Evolutionary conservation across 2,329 filamentous ascomycete species (phyloP).

Genomic region (Fusarium domesticum): DNA sequence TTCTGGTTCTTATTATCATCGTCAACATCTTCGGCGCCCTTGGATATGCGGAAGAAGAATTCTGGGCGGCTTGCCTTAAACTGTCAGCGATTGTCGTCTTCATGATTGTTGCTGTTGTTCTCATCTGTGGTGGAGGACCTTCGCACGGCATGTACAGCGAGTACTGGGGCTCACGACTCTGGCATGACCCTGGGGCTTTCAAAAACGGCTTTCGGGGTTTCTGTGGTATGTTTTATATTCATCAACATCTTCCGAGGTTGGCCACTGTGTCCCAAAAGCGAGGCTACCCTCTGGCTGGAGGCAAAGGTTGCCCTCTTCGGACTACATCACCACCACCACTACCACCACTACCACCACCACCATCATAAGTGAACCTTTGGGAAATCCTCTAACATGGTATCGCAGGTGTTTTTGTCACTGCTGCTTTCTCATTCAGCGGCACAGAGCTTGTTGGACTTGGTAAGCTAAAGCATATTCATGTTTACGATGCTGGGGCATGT

Average conservation of each 20-base stretch:
- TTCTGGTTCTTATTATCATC: conserved; percentile 49
- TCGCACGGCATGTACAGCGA: conserved; percentile 41
- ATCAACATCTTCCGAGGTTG: too few relatives aligned
- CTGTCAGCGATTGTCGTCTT: conserved; percentile 58
- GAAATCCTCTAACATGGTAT: background rate
- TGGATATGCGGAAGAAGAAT: conserved; percentile 59
- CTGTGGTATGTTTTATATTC: conserved; percentile 64
- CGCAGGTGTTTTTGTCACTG: conserved; percentile 51
- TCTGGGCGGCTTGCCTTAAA: conserved; percentile 56
- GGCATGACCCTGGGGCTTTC: conserved; percentile 56
- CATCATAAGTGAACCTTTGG: background rate
- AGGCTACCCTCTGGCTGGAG: too few relatives aligned
- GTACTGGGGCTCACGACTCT: conserved; percentile 50
- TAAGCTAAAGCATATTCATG: too few relatives aligned
- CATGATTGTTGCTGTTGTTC: conserved; percentile 60
- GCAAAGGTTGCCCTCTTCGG: too few relatives aligned
- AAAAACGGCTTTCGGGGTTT: conserved; percentile 72
- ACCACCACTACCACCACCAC: too few relatives aligned
- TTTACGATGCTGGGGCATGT: too few relatives aligned
- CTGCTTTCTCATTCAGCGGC: conserved; percentile 70
- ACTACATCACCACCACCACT: too few relatives aligned
- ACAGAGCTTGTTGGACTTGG: conserved; percentile 73
- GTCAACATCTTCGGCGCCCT: conserved; percentile 57
- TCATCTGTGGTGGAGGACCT: conserved; percentile 60
- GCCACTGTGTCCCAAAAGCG: too few relatives aligned